Percentiles rank a stretch among this genome's conserved stretches.
Evolutionary conservation across 2,329 filamentous ascomycete species (phyloP).

Genomic region (Aspergillus fumigatiaffinis): DNA sequence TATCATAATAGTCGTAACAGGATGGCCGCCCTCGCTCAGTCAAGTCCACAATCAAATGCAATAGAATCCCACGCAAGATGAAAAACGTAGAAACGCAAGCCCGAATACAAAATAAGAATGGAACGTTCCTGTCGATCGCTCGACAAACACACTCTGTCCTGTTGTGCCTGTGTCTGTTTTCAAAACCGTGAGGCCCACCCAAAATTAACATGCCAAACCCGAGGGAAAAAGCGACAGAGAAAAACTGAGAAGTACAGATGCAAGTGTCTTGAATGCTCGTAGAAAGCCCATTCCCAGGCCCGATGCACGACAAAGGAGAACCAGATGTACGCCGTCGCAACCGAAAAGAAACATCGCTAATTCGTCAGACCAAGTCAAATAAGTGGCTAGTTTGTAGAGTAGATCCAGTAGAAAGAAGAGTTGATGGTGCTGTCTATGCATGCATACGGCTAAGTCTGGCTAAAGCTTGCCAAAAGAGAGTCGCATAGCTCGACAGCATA

Average conservation of each 20-base stretch:
- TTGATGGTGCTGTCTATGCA: constrained; percentile 22
- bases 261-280: constrained; percentile 11
- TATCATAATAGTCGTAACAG: constrained; percentile 23
- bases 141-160: constrained; percentile 4
- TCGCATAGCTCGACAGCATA: constrained; percentile 12
- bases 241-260: constrained; percentile 11
- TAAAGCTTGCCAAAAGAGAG: constrained; percentile 15
- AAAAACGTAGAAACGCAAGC: constrained; percentile 4
- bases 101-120: constrained; percentile 7
- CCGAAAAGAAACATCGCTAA: constrained; percentile 20
- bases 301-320: constrained; percentile 9
- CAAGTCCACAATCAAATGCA: constrained; percentile 16
- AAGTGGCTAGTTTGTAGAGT: constrained; percentile 16
- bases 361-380: constrained; percentile 14
- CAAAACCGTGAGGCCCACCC: constrained; percentile 1
- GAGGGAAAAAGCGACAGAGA: background rate
- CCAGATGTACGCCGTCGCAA: constrained; percentile 16
- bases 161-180: constrained; percentile 7
- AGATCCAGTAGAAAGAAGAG: constrained; percentile 22
- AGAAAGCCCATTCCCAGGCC: constrained; percentile 11
- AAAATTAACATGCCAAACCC: constrained; percentile 3
- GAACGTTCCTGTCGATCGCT: background rate
- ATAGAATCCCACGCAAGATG: constrained; percentile 7
- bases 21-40: constrained; percentile 14
- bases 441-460: constrained; percentile 23